Evolutionary conservation across 768 basidiomycete species (phyloP).

Genomic region (Baorangia bicolor): DNA sequence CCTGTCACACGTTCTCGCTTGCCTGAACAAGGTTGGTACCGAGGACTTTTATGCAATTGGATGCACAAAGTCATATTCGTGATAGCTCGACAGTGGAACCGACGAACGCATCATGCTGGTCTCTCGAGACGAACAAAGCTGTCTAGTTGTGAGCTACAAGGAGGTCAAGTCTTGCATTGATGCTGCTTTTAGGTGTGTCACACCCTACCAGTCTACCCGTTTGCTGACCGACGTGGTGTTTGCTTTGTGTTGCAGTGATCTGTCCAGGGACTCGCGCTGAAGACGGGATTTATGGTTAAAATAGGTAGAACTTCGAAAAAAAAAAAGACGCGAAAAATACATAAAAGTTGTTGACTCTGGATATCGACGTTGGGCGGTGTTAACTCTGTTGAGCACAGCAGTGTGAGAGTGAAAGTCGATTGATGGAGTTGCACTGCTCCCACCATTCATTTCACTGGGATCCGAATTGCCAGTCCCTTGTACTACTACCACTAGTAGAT

Average conservation of each 20-base stretch:
- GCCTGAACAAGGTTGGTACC: constrained; percentile 81
- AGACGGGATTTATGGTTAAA: constrained; percentile 35
- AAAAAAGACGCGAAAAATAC: constrained; percentile 58
- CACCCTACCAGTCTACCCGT: no score
- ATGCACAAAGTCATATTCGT: neutral
- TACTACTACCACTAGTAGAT: constrained; percentile 2
- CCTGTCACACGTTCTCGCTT: constrained; percentile 85
- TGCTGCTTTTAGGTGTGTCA: constrained; percentile 72
- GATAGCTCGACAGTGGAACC: constrained; percentile 85
- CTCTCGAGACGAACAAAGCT: constrained; percentile 93
- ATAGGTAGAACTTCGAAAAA: constrained; percentile 70
- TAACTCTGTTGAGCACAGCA: neutral
- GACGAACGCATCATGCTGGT: constrained; percentile 96
- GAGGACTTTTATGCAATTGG: neutral
- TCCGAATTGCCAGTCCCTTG: no score
- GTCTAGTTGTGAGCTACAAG: constrained; percentile 89
- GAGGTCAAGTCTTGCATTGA: constrained; percentile 87
- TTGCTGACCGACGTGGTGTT: neutral
- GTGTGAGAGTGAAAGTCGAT: neutral
- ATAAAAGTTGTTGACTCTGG: constrained; percentile 32
- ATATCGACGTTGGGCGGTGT: neutral
- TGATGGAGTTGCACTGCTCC: neutral
- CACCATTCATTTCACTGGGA: no score
- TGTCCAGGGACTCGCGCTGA: constrained; percentile 33
- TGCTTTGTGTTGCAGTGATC: constrained; percentile 40